Base-by-base conservation (phyloP, 805 yeast species). In the Barnettozyma botsteinii region DNA sequence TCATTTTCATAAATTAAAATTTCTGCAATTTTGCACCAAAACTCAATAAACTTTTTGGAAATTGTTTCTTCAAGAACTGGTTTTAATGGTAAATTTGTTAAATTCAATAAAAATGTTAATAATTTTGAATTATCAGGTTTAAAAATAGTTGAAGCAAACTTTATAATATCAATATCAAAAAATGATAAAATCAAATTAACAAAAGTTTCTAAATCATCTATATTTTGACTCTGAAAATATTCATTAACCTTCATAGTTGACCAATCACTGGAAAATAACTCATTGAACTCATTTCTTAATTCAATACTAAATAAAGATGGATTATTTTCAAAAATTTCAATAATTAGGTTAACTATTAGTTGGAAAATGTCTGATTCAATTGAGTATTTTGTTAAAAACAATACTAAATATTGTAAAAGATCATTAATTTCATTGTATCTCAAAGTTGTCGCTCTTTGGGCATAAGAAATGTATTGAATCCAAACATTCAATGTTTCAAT, bases 11-110 rank as follows among this genome's bases (percentile, higher is more conserved):
- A 77, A 28, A 65, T 57, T 46, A 73, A 75, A 1, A 70, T 63
- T 41, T 81, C 87, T 7, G 79, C 72, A 24, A 82, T 60, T 39
- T 78, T 80, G 35, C 73, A 69, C 94, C 94, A 85, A 52, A 84
- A 81, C 25, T 75, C 73, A 8, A 80, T 65, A 52, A 83, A 69
- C 41, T 69, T 72, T 31, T 61, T 66, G 0, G 81, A 74, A 7
- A 80, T 64, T 13, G 60, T 56, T 56, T 84, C 94, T 28, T 82
- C 83, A 1, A 65, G 49, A 3, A 79, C 66, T 0, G 93, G 82
- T 6, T 58, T 45, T 3, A 81, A 75, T 2, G 80, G 78, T 37
- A 72, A 70, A 42, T 72, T 68, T 0, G 88, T 75, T 37, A 84
- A 53, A 38, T 66, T 66, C 14, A 80, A 44, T 15, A 82, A 56